Evolutionary conservation across 2,329 filamentous ascomycete species (phyloP).

Genomic region (Xylariaceae sp.): DNA sequence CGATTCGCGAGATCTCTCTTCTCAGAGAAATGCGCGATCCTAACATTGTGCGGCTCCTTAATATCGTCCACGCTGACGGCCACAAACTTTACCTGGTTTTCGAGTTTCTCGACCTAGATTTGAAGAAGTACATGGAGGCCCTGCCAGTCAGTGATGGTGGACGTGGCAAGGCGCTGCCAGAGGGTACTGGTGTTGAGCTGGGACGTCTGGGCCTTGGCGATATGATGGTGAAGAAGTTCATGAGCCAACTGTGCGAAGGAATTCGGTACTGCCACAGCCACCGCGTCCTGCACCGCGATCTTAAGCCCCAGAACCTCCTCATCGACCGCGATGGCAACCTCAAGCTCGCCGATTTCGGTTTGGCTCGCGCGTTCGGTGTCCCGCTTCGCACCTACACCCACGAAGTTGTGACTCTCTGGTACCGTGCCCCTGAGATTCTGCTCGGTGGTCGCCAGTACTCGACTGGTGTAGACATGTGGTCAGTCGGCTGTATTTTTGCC

Average conservation of each 20-base stretch:
- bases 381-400: conserved; percentile 89
- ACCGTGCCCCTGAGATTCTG: conserved; percentile 83
- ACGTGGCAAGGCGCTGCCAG: conserved; percentile 76
- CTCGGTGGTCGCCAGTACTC: conserved; percentile 88
- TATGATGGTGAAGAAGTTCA: conserved; percentile 86
- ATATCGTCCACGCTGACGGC: conserved; percentile 91
- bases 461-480: conserved; percentile 95
- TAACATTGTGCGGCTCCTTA: conserved; percentile 81
- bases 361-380: conserved; percentile 85
- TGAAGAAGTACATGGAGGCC: conserved; percentile 96
- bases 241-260: conserved; percentile 79
- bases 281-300: conserved; percentile 77
- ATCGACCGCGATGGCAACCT: conserved; percentile 83
- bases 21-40: conserved; percentile 92
- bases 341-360: conserved; percentile 85
- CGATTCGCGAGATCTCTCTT: conserved; percentile 89
- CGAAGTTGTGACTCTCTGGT: conserved; percentile 93
- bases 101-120: conserved; percentile 83
- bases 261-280: conserved; percentile 86
- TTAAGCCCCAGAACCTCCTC: conserved; percentile 87
- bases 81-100: conserved; percentile 93
- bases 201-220: conserved; percentile 67
- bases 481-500: conserved; percentile 87
- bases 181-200: conserved; percentile 61
- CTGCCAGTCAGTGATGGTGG: conserved; percentile 79